Percentiles rank a stretch among this genome's conserved stretches.
phyloP scores from a whole-genome alignment of 2,329 filamentous ascomycete genomes.

The Aspergillus brunneoviolaceus region DNA sequence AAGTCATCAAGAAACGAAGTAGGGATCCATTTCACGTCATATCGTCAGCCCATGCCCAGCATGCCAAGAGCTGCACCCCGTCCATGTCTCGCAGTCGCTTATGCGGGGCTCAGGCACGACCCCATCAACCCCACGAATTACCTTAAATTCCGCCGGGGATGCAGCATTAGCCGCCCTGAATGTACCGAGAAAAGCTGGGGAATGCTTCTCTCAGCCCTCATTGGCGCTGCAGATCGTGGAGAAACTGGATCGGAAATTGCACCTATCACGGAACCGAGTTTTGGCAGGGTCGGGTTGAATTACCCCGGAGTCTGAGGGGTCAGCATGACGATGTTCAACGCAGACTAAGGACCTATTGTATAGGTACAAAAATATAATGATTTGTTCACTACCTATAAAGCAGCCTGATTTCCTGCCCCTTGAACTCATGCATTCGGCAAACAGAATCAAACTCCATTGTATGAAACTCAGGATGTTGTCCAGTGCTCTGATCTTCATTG shows the following conservation, averaged over 20 bases:
- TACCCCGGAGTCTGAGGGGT: conserved; percentile 3
- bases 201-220: neutral
- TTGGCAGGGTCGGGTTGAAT: neutral
- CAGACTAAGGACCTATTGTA: neutral
- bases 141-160: neutral
- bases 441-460: neutral
- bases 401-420: neutral
- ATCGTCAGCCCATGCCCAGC: no score
- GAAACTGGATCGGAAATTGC: neutral
- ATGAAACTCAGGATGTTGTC: neutral
- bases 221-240: conserved; percentile 1
- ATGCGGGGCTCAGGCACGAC: neutral
- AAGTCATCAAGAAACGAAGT: no score
- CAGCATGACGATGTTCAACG: neutral
- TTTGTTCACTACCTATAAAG: neutral
- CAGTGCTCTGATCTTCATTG: neutral
- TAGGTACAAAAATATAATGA: neutral
- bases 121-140: neutral
- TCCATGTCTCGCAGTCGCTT: neutral
- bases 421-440: neutral
- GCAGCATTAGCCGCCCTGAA: no score
- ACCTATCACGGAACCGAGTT: neutral
- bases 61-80: neutral
- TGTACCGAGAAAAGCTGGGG: no score
- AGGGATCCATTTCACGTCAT: no score